A percentile compares a stretch with the other conserved stretches of the same genome.
phyloP scores from a whole-genome alignment of 2,329 filamentous ascomycete genomes.

The Chalaropsis thielavioides region DNA sequence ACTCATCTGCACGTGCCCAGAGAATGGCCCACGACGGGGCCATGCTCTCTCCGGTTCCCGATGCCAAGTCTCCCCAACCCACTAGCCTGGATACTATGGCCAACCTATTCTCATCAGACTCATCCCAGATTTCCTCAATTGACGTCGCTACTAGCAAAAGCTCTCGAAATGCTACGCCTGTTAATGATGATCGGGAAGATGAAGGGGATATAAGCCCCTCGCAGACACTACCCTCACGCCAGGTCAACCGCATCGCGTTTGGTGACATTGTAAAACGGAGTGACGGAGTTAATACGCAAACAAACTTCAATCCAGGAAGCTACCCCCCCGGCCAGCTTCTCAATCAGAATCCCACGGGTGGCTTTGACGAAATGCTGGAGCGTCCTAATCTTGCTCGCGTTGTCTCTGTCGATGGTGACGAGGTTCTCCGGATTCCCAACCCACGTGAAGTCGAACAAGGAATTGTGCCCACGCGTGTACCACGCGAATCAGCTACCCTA shows the following conservation, averaged over 20 bases:
- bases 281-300: constrained; percentile 31
- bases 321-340: constrained; percentile 9
- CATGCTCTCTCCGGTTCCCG: constrained; percentile 15
- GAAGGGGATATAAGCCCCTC: constrained; percentile 11
- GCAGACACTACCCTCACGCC: neutral
- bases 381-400: constrained; percentile 11
- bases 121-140: constrained; percentile 7
- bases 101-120: constrained; percentile 17
- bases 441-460: constrained; percentile 82
- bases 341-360: constrained; percentile 31
- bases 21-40: constrained; percentile 49
- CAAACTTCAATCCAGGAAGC: constrained; percentile 14
- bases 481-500: constrained; percentile 3
- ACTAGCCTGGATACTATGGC: constrained; percentile 24
- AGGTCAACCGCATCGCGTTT: constrained; percentile 42
- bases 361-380: constrained; percentile 2
- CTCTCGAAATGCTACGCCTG: constrained; percentile 7
- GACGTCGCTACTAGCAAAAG: constrained; percentile 10
- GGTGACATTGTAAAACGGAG: constrained; percentile 50
- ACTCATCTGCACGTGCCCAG: constrained; percentile 37
- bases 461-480: constrained; percentile 46
- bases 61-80: constrained; percentile 25
- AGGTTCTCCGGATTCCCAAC: constrained; percentile 74
- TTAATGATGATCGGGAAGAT: neutral
- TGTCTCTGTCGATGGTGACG: constrained; percentile 57